Base-by-base conservation (phyloP, 371 early-diverging fungal species). In the Rhizopus delemar region DNA sequence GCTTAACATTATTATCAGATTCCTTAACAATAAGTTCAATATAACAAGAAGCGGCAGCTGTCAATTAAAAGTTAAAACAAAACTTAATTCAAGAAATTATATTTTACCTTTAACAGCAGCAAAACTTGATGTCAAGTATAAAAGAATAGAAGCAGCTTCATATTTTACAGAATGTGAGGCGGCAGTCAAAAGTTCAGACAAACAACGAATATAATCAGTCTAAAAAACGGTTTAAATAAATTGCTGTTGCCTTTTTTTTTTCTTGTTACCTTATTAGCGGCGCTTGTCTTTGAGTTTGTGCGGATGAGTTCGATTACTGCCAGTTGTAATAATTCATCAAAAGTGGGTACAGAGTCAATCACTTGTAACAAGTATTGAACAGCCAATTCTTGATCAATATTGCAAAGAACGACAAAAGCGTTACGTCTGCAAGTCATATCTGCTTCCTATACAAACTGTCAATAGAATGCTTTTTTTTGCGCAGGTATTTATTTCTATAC, bases 1-100 rank as follows among this genome's bases (percentile, higher is more conserved):
- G 73, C 80, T 98, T 97, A 50, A 98, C 90, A 74, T 98, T 98
- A 79, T 96, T 98, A 69, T 98, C 97, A 4, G 95, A 85, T 69
- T 94, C 99, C 75, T 93, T 94, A 46, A 90, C 78, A 56, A 88
- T 89, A 48, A 98, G 83, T 46, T 94, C 89, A 53, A 96, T 92
- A 60, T 93, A 96, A 74, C 92, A 91, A 13, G 87, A 64, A 1
- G 95, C 97, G 38, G 93, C 96, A 56, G 95, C 91, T 89, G 41
- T 34, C 8, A 39, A 12, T 39, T 41, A 13, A 39, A 34, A 0
- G 3, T 8, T 39, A 35, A 57, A 9, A 32, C 1, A 28, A 56
- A 3, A 11, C 53, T 2, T 8, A 46, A 41, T 41, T n/a, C 16
- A 51, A 35, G 3, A 39, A 13, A 9, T 33, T 13, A 36, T 35